Conservation (phyloP, 2,329 filamentous ascomycete genomes). For the Aspergillus arachidicola region DNA sequence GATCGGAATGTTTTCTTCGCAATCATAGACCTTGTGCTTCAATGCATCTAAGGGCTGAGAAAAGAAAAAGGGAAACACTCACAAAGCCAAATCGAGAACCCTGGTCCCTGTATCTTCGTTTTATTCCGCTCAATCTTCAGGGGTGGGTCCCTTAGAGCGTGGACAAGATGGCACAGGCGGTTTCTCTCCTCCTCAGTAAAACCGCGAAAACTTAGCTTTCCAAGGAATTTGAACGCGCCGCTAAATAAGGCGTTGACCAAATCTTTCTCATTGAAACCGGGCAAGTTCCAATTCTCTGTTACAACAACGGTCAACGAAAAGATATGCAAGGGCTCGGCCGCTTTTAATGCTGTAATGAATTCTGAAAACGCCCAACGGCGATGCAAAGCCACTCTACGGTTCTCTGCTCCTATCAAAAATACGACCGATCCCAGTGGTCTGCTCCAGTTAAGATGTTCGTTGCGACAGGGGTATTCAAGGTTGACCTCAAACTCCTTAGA, state of each 20-base stretch:
- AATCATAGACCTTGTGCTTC: slow-evolving; percentile 46
- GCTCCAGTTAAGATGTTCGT: slow-evolving; percentile 9
- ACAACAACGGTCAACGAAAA: slow-evolving; percentile 18
- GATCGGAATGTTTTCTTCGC: slow-evolving; percentile 47
- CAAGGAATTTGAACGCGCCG: slow-evolving; percentile 18
- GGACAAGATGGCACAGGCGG: slow-evolving; percentile 7
- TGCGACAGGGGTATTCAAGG: slow-evolving; percentile 9
- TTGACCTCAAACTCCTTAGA: slow-evolving; percentile 5
- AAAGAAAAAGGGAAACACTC: slow-evolving; percentile 4
- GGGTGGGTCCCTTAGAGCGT: slow-evolving; percentile 8
- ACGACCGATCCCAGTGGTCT: slow-evolving; percentile 14
- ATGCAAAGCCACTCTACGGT: slow-evolving; percentile 13
- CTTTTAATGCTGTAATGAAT: slow-evolving; percentile 16
- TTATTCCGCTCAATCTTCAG: slow-evolving; percentile 14
- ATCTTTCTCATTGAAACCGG: slow-evolving; percentile 19
- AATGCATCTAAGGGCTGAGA: slow-evolving; percentile 38
- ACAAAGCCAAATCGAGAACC: slow-evolving; percentile 16
- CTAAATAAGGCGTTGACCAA: slow-evolving; percentile 18
- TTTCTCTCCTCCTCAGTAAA: slow-evolving; percentile 18
- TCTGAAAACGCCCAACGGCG: slow-evolving; percentile 18
- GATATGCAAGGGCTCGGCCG: slow-evolving; percentile 12
- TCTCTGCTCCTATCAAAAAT: slow-evolving; percentile 18
- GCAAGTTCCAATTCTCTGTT: slow-evolving; percentile 21
- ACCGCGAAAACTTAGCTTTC: slow-evolving; percentile 16
- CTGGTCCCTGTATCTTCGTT: slow-evolving; percentile 10